Evolutionary conservation across 495 filamentous ascomycete genomes (phyloP).

Genomic region (Pyrenula aspistea): DNA sequence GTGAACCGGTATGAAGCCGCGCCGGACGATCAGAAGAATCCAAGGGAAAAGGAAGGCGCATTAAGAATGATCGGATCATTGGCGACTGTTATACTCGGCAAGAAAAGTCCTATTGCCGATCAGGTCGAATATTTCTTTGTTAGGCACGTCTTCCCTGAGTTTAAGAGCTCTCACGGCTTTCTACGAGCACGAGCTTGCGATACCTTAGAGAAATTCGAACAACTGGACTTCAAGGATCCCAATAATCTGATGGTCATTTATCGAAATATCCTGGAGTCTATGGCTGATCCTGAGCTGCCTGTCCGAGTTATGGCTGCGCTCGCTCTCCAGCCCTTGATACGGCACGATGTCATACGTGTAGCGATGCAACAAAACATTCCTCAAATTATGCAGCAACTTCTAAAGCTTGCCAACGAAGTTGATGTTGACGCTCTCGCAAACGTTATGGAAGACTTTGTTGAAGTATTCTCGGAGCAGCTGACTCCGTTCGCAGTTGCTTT

Average conservation of each 20-base stretch:
- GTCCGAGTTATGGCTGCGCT: slow-evolving; percentile 92
- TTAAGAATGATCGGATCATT: slow-evolving; percentile 95
- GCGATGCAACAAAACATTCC: slow-evolving; percentile 97
- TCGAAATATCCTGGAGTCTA: slow-evolving; percentile 89
- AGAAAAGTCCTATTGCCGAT: slow-evolving; percentile 94
- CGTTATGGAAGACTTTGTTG: slow-evolving; percentile 99
- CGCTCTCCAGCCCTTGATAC: slow-evolving; percentile 86
- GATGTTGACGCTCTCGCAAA: slow-evolving; percentile 93
- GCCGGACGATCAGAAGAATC: slow-evolving; percentile 75
- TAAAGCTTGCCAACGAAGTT: slow-evolving; percentile 92
- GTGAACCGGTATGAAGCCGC: slow-evolving; percentile 83
- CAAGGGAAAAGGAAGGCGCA: slow-evolving; percentile 92
- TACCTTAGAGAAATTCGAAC: slow-evolving; percentile 93
- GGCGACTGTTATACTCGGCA: slow-evolving; percentile 84
- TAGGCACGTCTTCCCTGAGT: slow-evolving; percentile 95
- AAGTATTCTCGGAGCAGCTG: slow-evolving; percentile 90
- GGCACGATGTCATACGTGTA: slow-evolving; percentile 83
- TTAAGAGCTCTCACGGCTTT: slow-evolving; percentile 85
- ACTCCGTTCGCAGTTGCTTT: slow-evolving; percentile 97
- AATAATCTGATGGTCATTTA: slow-evolving; percentile 93
- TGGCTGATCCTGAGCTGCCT: slow-evolving; percentile 83
- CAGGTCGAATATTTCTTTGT: slow-evolving; percentile 99
- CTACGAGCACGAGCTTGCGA: slow-evolving; percentile 92
- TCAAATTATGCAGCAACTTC: slow-evolving; percentile 98
- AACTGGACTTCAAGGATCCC: slow-evolving; percentile 87